These are phyloP conservation scores for Monosporascus sp. DNA, from an alignment of 2,329 filamentous ascomycete species.

Conservation along the genomic window DNA sequence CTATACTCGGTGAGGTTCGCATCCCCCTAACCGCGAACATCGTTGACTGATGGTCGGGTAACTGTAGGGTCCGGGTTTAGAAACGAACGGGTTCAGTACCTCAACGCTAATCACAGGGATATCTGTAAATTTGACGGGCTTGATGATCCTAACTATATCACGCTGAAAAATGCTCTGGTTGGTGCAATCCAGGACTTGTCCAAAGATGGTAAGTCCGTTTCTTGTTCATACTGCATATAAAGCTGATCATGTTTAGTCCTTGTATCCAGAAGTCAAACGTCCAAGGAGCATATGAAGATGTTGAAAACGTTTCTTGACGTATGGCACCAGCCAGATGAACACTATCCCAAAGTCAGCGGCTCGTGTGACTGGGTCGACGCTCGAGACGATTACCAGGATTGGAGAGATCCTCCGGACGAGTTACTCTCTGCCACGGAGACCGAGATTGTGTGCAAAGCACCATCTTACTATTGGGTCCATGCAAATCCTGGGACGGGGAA, in stretches of 20 bases:
- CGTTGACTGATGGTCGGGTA: too few species aligned
- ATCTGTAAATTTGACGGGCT: slow-evolving; percentile 28
- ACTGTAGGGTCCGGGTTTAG: slow-evolving; percentile 10
- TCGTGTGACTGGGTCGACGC: slow-evolving; percentile 27
- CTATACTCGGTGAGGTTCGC: slow-evolving; percentile 22
- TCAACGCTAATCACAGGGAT: slow-evolving; percentile 25
- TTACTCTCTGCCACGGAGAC: neutral
- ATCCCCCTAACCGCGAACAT: neutral
- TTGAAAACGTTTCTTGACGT: slow-evolving; percentile 14
- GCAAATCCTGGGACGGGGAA: slow-evolving; percentile 19
- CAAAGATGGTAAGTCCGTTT: slow-evolving; percentile 8
- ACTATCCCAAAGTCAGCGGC: slow-evolving; percentile 21
- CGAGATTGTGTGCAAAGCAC: neutral
- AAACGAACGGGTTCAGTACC: slow-evolving; percentile 19
- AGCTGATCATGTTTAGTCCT: slow-evolving; percentile 1
- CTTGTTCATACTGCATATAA: neutral
- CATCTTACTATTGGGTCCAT: slow-evolving; percentile 20
- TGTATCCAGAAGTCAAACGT: slow-evolving; percentile 1
- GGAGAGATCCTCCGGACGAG: slow-evolving; percentile 12
- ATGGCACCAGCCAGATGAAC: slow-evolving; percentile 18
- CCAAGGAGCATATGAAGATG: slow-evolving; percentile 6
- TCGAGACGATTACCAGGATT: slow-evolving; percentile 20
- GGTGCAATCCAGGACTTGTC: slow-evolving; percentile 13
- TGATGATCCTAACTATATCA: slow-evolving; percentile 22
- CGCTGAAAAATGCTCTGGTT: slow-evolving; percentile 19